Evolutionary conservation across 306 rosid genomes (phyloP), one percentile per base, ranked within the genome.

Genomic region (Pachyrhizus erosus): DNA sequence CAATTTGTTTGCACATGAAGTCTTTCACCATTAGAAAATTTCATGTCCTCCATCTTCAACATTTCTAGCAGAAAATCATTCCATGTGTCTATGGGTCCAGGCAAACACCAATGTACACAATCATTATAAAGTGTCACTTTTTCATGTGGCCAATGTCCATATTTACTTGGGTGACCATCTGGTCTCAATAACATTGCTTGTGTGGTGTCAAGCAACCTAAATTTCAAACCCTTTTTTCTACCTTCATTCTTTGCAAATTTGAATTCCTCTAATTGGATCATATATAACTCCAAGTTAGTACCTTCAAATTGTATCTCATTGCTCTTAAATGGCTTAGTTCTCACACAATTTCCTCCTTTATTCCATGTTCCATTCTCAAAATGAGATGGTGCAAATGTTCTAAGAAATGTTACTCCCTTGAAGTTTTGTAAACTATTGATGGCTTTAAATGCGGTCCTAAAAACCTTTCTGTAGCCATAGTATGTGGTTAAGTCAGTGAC

Each of bases 301-400:
- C 29, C 29, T 9, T 55, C 14, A 7, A 55, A 21, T 9, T 20
- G 29, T 21, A 17, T 55, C 29, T 55, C 62, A 55, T 17, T 55
- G 12, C 5, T 21, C 14, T 21, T 18, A 55, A 55, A 55, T 7
- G 62, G 62, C 29, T 55, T 55, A 21, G 27, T 20, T 21, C 62
- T 55, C 13, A 55, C 62, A 55, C 62, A 55, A 18, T 55, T 9
- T 9, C 62, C 62, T 1, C 62, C 62, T 18, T 55, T 7, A 21
- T 55, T 13, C 62, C 62, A 55, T 55, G 62, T 55, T 29, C 62
- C 62, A 20, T 55, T 55, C 62, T 55, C 62, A 55, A 55, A 55
- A 55, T 55, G 62, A 20, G 62, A 55, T 18, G 62, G 62, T 20
- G 62, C 62, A 55, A 55, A 55, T 55, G 62, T 55, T 55, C 29